Percentiles rank a stretch among this genome's conserved stretches.
Conservation (phyloP, 2,329 filamentous ascomycete species). For the Calonectria fujianensis region DNA sequence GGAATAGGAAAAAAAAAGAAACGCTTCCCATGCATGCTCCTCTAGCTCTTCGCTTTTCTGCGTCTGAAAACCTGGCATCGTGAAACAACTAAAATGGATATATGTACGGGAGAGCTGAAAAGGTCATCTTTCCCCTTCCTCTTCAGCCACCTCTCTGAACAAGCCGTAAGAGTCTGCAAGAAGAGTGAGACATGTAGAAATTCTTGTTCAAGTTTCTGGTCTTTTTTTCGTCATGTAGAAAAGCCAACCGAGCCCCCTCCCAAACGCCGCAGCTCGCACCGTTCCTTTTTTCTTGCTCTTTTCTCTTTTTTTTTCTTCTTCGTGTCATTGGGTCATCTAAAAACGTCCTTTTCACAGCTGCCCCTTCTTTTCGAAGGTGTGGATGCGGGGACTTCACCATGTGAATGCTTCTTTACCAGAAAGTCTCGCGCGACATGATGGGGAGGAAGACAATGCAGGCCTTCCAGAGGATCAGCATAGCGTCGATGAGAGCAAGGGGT, state of each 20-base stretch:
- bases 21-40: constrained; percentile 29
- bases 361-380: not conserved
- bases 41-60: constrained; percentile 19
- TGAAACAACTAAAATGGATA: constrained; percentile 32
- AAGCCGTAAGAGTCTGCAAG: constrained; percentile 4
- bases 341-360: not conserved
- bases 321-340: constrained; percentile 21
- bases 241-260: constrained; percentile 47
- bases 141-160: not conserved
- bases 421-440: constrained; percentile 82
- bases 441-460: constrained; percentile 89
- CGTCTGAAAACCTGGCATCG: constrained; percentile 37
- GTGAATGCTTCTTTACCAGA: constrained; percentile 50
- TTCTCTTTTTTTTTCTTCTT: not conserved
- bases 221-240: constrained; percentile 30
- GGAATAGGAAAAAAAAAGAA: constrained; percentile 28
- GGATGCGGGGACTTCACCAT: not conserved
- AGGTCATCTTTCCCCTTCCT: constrained; percentile 11
- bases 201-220: constrained; percentile 28
- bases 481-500: constrained; percentile 79
- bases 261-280: constrained; percentile 51
- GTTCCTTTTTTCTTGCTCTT: constrained; percentile 31
- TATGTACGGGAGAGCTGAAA: constrained; percentile 38
- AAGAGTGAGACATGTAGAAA: not conserved
- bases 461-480: constrained; percentile 83